phyloP scores from a whole-genome alignment of 768 basidiomycete species.

The Clitopilus hobsonii region DNA sequence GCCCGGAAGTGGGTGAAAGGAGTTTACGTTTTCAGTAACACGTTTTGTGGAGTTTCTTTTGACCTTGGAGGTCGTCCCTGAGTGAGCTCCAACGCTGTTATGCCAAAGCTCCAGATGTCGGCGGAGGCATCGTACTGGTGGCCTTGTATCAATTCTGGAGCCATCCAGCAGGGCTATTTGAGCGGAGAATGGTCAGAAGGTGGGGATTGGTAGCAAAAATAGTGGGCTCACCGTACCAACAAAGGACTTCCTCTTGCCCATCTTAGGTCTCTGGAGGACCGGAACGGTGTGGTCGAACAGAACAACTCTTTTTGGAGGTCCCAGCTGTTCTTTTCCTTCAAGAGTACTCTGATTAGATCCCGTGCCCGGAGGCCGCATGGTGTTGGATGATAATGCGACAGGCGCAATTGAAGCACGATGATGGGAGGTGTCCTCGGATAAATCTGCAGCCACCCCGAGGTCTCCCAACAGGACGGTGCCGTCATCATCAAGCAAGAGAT shows the following conservation, averaged over 20 bases:
- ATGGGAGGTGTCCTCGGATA: slow-evolving; percentile 58
- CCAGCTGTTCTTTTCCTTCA: slow-evolving; percentile 4
- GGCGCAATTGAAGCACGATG: slow-evolving; percentile 4
- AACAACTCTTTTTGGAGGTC: slow-evolving; percentile 23
- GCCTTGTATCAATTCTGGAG: slow-evolving; percentile 87
- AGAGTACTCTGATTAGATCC: slow-evolving; percentile 16
- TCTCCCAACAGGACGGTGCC: slow-evolving; percentile 90
- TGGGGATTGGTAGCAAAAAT: slow-evolving; percentile 2
- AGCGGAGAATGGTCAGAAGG: neutral
- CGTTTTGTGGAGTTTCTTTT: slow-evolving; percentile 65
- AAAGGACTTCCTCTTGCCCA: slow-evolving; percentile 86
- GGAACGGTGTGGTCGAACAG: slow-evolving; percentile 28
- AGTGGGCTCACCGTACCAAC: slow-evolving; percentile 72
- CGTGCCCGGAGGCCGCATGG: slow-evolving; percentile 24
- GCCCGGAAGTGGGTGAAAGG: neutral
- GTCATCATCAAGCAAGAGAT: slow-evolving; percentile 86
- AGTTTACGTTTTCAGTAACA: slow-evolving; percentile 68
- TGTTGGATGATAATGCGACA: slow-evolving; percentile 15
- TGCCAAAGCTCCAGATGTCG: slow-evolving; percentile 96
- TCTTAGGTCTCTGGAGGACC: slow-evolving; percentile 29
- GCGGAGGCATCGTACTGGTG: slow-evolving; percentile 80
- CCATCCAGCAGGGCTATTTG: slow-evolving; percentile 89
- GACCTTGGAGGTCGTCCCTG: slow-evolving; percentile 86
- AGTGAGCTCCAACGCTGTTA: slow-evolving; percentile 88
- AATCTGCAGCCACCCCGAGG: slow-evolving; percentile 85